Conservation (phyloP, 768 basidiomycete genomes). For the Dioszegia hungarica region DNA sequence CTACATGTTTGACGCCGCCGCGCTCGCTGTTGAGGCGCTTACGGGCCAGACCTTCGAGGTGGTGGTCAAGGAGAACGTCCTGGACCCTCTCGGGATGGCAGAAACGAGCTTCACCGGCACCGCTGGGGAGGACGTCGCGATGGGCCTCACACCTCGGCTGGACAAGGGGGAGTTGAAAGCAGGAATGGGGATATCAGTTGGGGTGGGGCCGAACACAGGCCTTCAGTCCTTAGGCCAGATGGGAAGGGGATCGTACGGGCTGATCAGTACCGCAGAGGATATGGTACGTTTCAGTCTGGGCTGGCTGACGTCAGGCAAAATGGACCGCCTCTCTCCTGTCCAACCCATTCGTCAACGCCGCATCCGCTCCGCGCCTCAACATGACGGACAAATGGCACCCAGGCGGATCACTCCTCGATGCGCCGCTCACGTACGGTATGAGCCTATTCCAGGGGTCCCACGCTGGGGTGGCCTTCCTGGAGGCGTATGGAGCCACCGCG, state of each 20-base stretch:
- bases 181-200: neutral
- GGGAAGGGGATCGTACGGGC: neutral
- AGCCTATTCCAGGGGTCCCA: neutral
- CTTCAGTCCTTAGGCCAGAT: neutral
- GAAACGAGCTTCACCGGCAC: neutral
- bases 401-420: neutral
- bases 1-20: neutral
- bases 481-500: neutral
- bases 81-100: neutral
- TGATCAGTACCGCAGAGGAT: neutral
- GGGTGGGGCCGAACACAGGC: neutral
- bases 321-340: neutral
- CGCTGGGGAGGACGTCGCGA: neutral
- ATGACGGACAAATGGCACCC: neutral
- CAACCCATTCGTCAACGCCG: neutral
- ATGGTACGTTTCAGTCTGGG: neutral
- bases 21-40: neutral
- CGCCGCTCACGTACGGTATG: neutral
- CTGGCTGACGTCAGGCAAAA: neutral
- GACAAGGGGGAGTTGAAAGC: neutral
- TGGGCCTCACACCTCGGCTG: neutral
- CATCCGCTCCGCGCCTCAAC: neutral
- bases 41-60: neutral
- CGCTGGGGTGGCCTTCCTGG: neutral
- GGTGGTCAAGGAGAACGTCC: neutral